Evolutionary conservation across 331 rosid species (phyloP), one percentile per base, ranked within the genome.

Genomic region (Acacia concinna): DNA sequence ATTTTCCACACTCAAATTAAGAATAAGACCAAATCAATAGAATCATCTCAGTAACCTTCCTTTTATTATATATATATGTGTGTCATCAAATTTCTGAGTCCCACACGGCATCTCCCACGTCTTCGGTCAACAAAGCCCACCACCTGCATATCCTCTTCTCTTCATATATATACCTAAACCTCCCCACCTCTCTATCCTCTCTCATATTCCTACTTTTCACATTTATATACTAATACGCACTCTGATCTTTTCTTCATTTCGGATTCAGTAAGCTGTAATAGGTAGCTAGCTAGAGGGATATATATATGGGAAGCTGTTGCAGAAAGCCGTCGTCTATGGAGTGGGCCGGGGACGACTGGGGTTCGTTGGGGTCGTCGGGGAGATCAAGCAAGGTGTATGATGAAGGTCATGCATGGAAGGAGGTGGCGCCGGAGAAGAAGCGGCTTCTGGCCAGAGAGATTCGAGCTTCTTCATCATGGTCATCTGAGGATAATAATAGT

Each of bases 281-380:
- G 1, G 0, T 13, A 1, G 25, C 0, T 25, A 57, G 34, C 7
- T 28, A 10, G 13, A 21, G 13, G n/a, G 13, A 52, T 37, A 0
- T 46, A 56, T 15, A 44, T 5, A 94, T 94, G 98, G 98, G 98
- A 23, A 94, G 92, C 71, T 92, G 98, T 81, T 92, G 97, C 63
- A 62, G 62, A n/a, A 73, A 81, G 13, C 57, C 68, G 0, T 15
- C 89, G 8, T 15, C 90, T 2, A 71, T 67, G 88, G 88, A 82
- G 2, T 94, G 92, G 90, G 94, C 75, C 5, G 89, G 91, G 0
- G 92, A 87, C 0, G 94, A 91, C 34, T 91, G 97, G 97, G 94
- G 85, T 17, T 88, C 92, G 25, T 13, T 86, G 46, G 32, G 71
- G 30, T 75, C 86, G 54, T n/a, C n/a, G n/a, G n/a, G n/a, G n/a